Evolutionary conservation across 768 basidiomycete species (phyloP).

Genomic region (Rhodotorula taiwanensis): DNA sequence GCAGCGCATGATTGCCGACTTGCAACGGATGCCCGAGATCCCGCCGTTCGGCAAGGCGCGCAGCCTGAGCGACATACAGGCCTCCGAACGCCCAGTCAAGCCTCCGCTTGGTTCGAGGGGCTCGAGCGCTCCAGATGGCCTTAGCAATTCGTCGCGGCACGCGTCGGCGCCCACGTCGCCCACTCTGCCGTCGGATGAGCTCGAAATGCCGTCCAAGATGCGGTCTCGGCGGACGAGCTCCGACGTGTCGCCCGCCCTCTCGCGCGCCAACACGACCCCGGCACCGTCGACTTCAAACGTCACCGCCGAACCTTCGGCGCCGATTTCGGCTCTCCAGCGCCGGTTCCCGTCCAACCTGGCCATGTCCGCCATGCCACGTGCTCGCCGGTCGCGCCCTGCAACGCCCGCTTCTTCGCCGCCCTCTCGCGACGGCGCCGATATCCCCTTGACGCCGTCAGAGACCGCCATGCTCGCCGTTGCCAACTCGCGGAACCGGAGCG

Average conservation of each 20-base stretch:
- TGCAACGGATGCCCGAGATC: slow-evolving; percentile 22
- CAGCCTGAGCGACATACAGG: slow-evolving; percentile 7
- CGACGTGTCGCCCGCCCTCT: slow-evolving; percentile 4
- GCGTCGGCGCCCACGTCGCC: not conserved
- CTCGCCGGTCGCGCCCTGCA: slow-evolving; percentile 4
- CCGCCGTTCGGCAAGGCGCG: slow-evolving; percentile 8
- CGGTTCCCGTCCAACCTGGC: slow-evolving; percentile 4
- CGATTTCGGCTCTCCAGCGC: not conserved
- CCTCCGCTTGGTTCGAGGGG: slow-evolving; percentile 16
- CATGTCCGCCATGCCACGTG: not conserved
- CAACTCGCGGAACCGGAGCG: slow-evolving; percentile 9
- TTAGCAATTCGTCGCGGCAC: not conserved
- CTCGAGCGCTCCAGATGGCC: slow-evolving; percentile 13
- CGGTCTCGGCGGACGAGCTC: not conserved
- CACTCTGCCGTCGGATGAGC: not conserved
- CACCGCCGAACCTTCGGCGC: not conserved
- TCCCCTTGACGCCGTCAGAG: slow-evolving; percentile 7
- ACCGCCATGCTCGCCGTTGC: slow-evolving; percentile 9
- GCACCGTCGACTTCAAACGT: not conserved
- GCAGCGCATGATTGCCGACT: slow-evolving; percentile 33
- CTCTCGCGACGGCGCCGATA: not conserved
- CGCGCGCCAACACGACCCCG: slow-evolving; percentile 8
- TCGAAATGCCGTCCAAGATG: not conserved
- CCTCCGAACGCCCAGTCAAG: not conserved
- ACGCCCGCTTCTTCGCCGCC: slow-evolving; percentile 1